Percentiles rank a stretch among this genome's conserved stretches.
Evolutionary conservation across 2,329 filamentous ascomycete genomes (phyloP).

Genomic region (Pestalotiopsis sp.): DNA sequence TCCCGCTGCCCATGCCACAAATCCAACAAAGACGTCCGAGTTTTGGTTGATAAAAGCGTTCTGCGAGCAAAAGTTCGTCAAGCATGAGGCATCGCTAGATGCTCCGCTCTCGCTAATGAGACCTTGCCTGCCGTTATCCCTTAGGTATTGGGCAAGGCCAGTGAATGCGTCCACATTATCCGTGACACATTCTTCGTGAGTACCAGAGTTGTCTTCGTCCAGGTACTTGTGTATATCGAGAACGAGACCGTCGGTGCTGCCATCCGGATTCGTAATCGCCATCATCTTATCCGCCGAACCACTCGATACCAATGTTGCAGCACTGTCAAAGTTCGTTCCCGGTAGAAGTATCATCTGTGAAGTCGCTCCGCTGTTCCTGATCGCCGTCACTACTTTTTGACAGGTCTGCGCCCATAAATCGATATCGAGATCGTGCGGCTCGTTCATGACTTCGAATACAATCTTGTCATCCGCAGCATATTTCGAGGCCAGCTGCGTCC

Average conservation of each 20-base stretch:
- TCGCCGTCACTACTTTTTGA: slow-evolving; percentile 66
- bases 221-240: slow-evolving; percentile 66
- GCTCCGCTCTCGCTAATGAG: slow-evolving; percentile 58
- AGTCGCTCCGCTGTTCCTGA: slow-evolving; percentile 65
- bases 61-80: slow-evolving; percentile 47
- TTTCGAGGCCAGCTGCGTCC: slow-evolving; percentile 59
- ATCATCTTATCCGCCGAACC: slow-evolving; percentile 54
- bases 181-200: slow-evolving; percentile 51
- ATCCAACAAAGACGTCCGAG: slow-evolving; percentile 48
- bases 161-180: slow-evolving; percentile 54
- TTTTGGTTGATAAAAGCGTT: slow-evolving; percentile 49
- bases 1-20: slow-evolving; percentile 50
- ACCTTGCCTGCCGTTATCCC: slow-evolving; percentile 48
- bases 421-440: slow-evolving; percentile 64
- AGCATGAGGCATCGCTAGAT: slow-evolving; percentile 43
- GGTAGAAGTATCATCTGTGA: slow-evolving; percentile 66
- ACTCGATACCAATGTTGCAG: slow-evolving; percentile 48
- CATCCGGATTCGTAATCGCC: slow-evolving; percentile 61
- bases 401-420: slow-evolving; percentile 60
- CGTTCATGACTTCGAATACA: slow-evolving; percentile 71
- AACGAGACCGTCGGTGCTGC: slow-evolving; percentile 56
- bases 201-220: slow-evolving; percentile 59
- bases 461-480: slow-evolving; percentile 58
- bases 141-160: slow-evolving; percentile 48
- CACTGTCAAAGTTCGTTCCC: slow-evolving; percentile 61